Conservation (phyloP, 164 flowering plant species). For the Stephania yunnanensis region DNA sequence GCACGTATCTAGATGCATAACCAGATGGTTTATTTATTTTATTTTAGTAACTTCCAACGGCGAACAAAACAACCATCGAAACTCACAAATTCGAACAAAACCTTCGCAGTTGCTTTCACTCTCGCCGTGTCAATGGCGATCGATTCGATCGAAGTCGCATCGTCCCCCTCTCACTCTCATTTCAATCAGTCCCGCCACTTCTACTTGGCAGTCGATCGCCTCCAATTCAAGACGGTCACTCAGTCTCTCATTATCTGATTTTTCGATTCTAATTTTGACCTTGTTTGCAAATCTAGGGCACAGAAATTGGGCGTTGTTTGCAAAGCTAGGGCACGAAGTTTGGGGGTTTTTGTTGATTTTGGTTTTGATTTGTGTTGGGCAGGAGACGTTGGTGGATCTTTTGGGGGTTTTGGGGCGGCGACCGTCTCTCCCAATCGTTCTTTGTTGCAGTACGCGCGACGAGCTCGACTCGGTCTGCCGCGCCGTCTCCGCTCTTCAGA, state of each 20-base stretch:
- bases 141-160: slow-evolving; percentile 19
- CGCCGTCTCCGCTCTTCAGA: slow-evolving; percentile 53
- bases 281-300: no score
- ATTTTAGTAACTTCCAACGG: no score
- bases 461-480: slow-evolving; percentile 90
- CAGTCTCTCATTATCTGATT: background rate
- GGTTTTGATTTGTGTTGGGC: slow-evolving; percentile 10
- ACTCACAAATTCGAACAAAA: background rate
- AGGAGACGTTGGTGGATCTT: slow-evolving; percentile 86
- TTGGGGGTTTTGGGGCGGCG: slow-evolving; percentile 66
- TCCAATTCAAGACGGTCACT: slow-evolving; percentile 69
- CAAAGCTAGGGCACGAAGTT: background rate
- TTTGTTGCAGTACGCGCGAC: slow-evolving; percentile 91
- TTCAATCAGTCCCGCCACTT: slow-evolving; percentile 72
- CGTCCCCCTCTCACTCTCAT: slow-evolving; percentile 7
- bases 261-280: background rate
- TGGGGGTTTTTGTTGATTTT: background rate
- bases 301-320: background rate
- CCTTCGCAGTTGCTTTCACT: background rate
- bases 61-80: no score
- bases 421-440: slow-evolving; percentile 56
- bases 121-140: slow-evolving; percentile 13
- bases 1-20: no score
- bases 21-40: no score
- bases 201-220: slow-evolving; percentile 87